Conservation (phyloP, 140 eudicot genomes). For the Bidens hawaiensis region DNA sequence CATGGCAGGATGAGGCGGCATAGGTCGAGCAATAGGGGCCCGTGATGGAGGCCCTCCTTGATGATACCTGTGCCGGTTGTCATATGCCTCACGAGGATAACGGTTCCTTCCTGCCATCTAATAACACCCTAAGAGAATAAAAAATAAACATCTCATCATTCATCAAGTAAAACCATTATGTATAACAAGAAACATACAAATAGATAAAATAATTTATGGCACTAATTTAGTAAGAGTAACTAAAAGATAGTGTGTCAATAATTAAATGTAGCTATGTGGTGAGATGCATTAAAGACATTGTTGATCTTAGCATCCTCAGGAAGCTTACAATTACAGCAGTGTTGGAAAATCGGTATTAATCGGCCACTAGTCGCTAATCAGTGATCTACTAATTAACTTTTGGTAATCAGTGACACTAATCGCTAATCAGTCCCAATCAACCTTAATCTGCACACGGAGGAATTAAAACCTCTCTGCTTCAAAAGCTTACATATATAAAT, state of each 20-base stretch:
- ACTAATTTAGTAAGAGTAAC: not conserved
- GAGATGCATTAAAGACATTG: not conserved
- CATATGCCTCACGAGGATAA: slow-evolving; percentile 65
- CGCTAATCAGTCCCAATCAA: too few species aligned
- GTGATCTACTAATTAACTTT: too few species aligned
- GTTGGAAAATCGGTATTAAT: too few species aligned
- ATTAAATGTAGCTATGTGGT: not conserved
- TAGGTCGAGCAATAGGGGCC: slow-evolving; percentile 48
- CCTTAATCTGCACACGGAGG: too few species aligned
- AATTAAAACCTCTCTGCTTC: too few species aligned
- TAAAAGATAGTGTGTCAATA: not conserved
- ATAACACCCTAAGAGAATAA: slow-evolving; percentile 2
- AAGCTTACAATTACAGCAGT: not conserved
- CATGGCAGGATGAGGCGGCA: slow-evolving; percentile 82
- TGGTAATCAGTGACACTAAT: too few species aligned
- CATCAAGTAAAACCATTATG: not conserved
- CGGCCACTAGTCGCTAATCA: too few species aligned
- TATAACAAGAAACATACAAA: not conserved
- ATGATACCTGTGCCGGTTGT: slow-evolving; percentile 55
- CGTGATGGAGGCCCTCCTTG: slow-evolving; percentile 50
- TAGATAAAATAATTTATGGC: not conserved
- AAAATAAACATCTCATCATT: not conserved
- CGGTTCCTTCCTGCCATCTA: slow-evolving; percentile 80
- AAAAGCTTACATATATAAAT: too few species aligned
- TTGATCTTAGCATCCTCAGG: not conserved